Evolutionary conservation across 2,329 filamentous ascomycete species (phyloP), one percentile per base, ranked within the genome.

Genomic region (Diaporthe australafricana): DNA sequence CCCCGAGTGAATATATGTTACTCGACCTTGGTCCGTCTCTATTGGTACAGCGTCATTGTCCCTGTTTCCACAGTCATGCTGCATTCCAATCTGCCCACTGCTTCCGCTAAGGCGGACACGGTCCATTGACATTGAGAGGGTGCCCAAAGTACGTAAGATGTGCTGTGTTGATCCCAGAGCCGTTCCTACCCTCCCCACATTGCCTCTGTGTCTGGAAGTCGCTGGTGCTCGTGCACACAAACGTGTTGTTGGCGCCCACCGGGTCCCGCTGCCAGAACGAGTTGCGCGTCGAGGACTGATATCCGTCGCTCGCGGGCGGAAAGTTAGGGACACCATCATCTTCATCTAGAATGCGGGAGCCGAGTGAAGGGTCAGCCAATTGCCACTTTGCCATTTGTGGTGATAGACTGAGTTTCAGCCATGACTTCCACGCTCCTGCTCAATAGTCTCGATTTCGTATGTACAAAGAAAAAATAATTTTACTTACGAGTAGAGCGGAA

Each of bases 141-240:
- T 63, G 60, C 3, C 42, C 60, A 35, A 48, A 63, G 27, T 63
- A 63, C 42, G 42, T 63, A 1, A 63, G n/a, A 30, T 63, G 60
- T 11, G 60, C 60, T 2, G 8, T 0, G 42, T 63, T 63, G 60
- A 63, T 63, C 6, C 60, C 60, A 20, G 27, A 48, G 11, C 60
- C 42, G 35, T 63, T 63, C 14, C 42, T 48, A 20, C 60, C 60
- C 8, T 63, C 60, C 1, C 60, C 42, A 16, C 60, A 63, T 20
- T 63, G 60, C 60, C 42, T 63, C 27, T 63, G 60, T n/a, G 60
- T 63, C 60, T 63, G 60, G 60, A 48, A 48, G 27, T 63, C 60
- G 60, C 60, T 63, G 12, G 60, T 48, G 27, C 60, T 63, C 2
- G 60, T 63, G 17, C 60, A 63, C n/a, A 63, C 42, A 16, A 63